Conservation (phyloP, 2,329 filamentous ascomycete genomes). For the Myriosclerotinia curreyana region DNA sequence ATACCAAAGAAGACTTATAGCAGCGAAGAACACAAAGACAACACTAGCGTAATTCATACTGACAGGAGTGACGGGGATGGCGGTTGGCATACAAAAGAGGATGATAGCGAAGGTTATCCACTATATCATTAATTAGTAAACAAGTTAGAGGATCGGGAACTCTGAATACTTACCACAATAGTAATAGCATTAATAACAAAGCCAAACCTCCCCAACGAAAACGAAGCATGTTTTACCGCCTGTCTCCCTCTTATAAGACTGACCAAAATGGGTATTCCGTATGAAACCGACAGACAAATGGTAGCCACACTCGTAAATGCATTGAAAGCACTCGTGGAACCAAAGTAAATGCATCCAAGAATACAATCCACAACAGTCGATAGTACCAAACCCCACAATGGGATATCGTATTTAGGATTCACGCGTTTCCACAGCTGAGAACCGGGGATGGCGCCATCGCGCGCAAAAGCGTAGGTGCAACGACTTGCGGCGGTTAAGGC, state of each 20-base stretch:
- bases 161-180: slow-evolving; percentile 41
- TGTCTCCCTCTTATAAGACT: slow-evolving; percentile 64
- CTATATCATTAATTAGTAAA: background rate
- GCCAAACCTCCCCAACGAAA: slow-evolving; percentile 67
- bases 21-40: slow-evolving; percentile 61
- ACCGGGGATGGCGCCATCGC: slow-evolving; percentile 71
- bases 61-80: slow-evolving; percentile 53
- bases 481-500: slow-evolving; percentile 71
- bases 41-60: slow-evolving; percentile 67
- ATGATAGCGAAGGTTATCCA: slow-evolving; percentile 71
- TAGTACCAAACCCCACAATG: slow-evolving; percentile 65
- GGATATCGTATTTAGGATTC: slow-evolving; percentile 63
- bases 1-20: slow-evolving; percentile 61
- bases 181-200: slow-evolving; percentile 65
- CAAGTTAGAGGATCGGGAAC: background rate
- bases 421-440: slow-evolving; percentile 65
- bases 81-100: slow-evolving; percentile 73
- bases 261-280: slow-evolving; percentile 72
- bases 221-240: slow-evolving; percentile 62
- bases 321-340: slow-evolving; percentile 72
- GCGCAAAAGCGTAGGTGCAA: slow-evolving; percentile 73
- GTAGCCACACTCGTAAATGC: slow-evolving; percentile 78
- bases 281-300: slow-evolving; percentile 72
- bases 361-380: slow-evolving; percentile 67
- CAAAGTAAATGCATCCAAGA: slow-evolving; percentile 76